phyloP scores from a whole-genome alignment of 441 rosid species.

The Populus tomentosa region DNA sequence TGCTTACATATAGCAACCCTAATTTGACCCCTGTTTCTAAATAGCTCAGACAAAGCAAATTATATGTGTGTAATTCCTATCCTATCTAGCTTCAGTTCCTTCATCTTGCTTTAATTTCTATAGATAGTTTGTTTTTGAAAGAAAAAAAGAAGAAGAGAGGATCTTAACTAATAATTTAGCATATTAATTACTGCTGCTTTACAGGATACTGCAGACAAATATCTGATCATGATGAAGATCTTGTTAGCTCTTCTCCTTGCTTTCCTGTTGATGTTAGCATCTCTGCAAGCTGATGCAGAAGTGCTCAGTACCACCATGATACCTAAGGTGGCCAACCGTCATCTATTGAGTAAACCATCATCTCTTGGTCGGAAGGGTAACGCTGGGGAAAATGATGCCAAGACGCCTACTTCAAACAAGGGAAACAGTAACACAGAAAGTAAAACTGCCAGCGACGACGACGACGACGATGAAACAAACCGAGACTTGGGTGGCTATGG shows the following conservation, averaged over 20 bases:
- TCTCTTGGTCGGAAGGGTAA: neutral
- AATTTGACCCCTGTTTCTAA: neutral
- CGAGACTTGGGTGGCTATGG: slow-evolving; percentile 2
- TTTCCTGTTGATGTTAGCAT: neutral
- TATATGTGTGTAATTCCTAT: neutral
- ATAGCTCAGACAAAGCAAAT: neutral
- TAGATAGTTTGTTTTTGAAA: neutral
- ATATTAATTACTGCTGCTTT: neutral
- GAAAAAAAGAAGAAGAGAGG: too few species aligned
- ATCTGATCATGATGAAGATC: slow-evolving; percentile 14
- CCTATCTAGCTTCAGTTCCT: neutral
- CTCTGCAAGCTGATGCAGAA: slow-evolving; percentile 10
- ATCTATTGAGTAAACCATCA: too few species aligned
- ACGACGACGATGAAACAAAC: neutral
- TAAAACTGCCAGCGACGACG: neutral
- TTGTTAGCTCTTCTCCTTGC: neutral
- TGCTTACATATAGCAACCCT: neutral
- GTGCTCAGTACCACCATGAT: neutral
- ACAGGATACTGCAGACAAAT: neutral
- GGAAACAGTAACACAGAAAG: neutral
- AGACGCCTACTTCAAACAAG: neutral
- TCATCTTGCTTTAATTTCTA: neutral
- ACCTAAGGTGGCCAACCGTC: neutral
- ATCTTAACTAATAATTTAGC: neutral
- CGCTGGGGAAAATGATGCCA: neutral